phyloP scores from a whole-genome alignment of 129 eudicot species.

The Tagetes erecta region DNA sequence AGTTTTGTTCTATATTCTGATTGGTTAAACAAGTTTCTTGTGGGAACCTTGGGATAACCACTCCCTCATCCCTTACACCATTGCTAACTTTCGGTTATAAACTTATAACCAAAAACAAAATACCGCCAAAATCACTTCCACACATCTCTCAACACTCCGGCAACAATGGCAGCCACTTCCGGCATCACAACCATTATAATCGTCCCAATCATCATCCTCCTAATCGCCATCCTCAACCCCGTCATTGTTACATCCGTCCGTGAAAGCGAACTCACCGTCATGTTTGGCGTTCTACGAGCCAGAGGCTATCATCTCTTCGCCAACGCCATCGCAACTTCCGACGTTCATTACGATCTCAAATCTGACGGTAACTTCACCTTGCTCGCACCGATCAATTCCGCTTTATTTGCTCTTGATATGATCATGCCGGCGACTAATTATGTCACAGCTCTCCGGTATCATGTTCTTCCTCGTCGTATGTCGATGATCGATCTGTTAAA shows the following conservation, averaged over 20 bases:
- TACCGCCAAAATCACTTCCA: slow-evolving; percentile 28
- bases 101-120: slow-evolving; percentile 14
- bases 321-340: slow-evolving; percentile 63
- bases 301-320: slow-evolving; percentile 64
- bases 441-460: slow-evolving; percentile 51
- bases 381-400: slow-evolving; percentile 57
- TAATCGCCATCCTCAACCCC: slow-evolving; percentile 30
- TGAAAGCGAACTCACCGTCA: slow-evolving; percentile 34
- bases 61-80: too few species aligned
- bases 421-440: slow-evolving; percentile 47
- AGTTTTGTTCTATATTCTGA: too few species aligned
- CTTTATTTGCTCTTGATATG: slow-evolving; percentile 57
- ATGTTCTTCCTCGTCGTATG: slow-evolving; percentile 48
- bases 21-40: too few species aligned
- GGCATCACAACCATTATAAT: slow-evolving; percentile 18
- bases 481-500: slow-evolving; percentile 36
- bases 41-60: too few species aligned
- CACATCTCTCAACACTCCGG: slow-evolving; percentile 20
- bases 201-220: slow-evolving; percentile 28
- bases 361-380: slow-evolving; percentile 50
- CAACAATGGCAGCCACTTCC: slow-evolving; percentile 35
- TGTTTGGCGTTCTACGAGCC: slow-evolving; percentile 40
- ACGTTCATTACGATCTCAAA: slow-evolving; percentile 43
- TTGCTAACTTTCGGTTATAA: background rate
- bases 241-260: slow-evolving; percentile 34